A percentile compares a stretch with the other conserved stretches of the same genome.
phyloP scores from a whole-genome alignment of 805 yeast genomes.

The Cyberlindnera maclurae region DNA sequence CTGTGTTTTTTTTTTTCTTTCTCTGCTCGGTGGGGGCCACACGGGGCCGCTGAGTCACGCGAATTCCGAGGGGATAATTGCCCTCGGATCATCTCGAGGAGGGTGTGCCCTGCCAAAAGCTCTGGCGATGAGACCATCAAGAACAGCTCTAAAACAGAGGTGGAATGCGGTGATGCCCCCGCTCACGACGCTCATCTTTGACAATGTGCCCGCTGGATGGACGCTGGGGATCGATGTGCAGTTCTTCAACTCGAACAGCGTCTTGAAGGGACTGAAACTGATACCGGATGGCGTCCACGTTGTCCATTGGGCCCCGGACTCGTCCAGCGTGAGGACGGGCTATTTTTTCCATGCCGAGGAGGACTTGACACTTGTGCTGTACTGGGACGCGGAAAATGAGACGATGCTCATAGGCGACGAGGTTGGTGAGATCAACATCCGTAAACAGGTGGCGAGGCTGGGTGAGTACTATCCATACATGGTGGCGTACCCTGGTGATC shows the following conservation, averaged over 20 bases:
- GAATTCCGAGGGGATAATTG: no score
- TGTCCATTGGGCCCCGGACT: slow-evolving; percentile 40
- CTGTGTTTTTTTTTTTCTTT: neutral
- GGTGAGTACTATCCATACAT: slow-evolving; percentile 31
- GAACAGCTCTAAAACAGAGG: no score
- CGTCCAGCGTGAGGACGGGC: slow-evolving; percentile 35
- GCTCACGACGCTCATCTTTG: slow-evolving; percentile 23
- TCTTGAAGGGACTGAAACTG: slow-evolving; percentile 43
- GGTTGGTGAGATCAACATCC: slow-evolving; percentile 26
- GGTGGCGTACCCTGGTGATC: slow-evolving; percentile 33
- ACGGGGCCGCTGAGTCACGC: no score
- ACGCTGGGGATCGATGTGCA: slow-evolving; percentile 42
- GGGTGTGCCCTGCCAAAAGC: no score
- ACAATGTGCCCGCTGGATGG: slow-evolving; percentile 29
- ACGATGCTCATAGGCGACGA: slow-evolving; percentile 22
- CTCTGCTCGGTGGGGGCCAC: no score
- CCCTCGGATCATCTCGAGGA: no score
- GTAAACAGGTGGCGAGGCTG: slow-evolving; percentile 24
- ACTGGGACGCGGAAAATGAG: slow-evolving; percentile 33
- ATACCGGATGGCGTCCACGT: slow-evolving; percentile 47
- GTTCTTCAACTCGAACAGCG: slow-evolving; percentile 35
- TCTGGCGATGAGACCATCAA: no score
- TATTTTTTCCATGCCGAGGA: slow-evolving; percentile 29
- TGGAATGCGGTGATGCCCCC: no score
- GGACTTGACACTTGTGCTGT: slow-evolving; percentile 26